These are phyloP conservation scores for Macrocystidia cucumis DNA, from an alignment of 1,284 basidiomycete genomes.

Conservation along the genomic window DNA sequence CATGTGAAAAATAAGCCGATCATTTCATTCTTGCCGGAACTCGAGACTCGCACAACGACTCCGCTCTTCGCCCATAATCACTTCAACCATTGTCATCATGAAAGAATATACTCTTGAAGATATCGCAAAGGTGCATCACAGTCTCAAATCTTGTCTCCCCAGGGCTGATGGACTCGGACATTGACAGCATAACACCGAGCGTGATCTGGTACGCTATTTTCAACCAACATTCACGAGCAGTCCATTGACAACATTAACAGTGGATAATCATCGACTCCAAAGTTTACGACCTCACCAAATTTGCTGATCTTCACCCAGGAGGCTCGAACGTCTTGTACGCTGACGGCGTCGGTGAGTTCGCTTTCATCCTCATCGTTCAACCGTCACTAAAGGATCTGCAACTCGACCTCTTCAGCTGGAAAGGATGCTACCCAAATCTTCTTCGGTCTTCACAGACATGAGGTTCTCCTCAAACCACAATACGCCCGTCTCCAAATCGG, in stretches of 20 bases:
- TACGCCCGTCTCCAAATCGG: slow-evolving; percentile 82
- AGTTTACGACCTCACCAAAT: slow-evolving; percentile 71
- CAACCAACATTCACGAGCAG: not conserved
- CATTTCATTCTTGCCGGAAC: too few species aligned
- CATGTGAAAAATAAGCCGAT: too few species aligned
- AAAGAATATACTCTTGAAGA: slow-evolving; percentile 42
- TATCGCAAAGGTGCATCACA: slow-evolving; percentile 36
- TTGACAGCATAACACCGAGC: slow-evolving; percentile 67
- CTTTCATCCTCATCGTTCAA: not conserved
- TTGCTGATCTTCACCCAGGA: slow-evolving; percentile 70
- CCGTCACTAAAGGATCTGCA: not conserved
- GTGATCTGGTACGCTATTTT: slow-evolving; percentile 46
- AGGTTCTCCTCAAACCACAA: slow-evolving; percentile 78
- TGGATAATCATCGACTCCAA: slow-evolving; percentile 76
- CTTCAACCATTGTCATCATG: too few species aligned
- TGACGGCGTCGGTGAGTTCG: slow-evolving; percentile 25
- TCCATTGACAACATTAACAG: slow-evolving; percentile 14
- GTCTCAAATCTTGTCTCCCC: not conserved
- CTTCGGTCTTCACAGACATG: slow-evolving; percentile 87
- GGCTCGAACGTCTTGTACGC: slow-evolving; percentile 38
- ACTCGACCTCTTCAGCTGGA: slow-evolving; percentile 25
- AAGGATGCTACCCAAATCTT: slow-evolving; percentile 87
- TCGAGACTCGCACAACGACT: too few species aligned
- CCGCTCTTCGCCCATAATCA: too few species aligned
- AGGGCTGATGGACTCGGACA: slow-evolving; percentile 5